Base-by-base conservation (phyloP, 352 stramenopile genomes). In the Phytophthora pisi region DNA sequence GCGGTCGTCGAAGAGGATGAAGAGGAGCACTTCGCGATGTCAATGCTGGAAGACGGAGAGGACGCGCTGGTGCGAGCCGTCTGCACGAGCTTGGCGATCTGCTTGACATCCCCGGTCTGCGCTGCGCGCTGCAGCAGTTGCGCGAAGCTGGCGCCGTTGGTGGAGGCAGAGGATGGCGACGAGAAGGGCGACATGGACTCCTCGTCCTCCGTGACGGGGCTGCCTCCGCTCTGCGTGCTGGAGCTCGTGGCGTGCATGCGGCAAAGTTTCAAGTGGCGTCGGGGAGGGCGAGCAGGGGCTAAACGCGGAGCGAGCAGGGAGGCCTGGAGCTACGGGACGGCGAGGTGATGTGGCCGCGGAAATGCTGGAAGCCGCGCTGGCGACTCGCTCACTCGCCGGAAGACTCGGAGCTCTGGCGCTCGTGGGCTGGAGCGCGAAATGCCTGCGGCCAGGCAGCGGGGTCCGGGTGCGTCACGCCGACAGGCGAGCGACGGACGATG, bases 161-260 rank as follows among this genome's bases (percentile, higher is more conserved):
- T 70, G 28, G 68, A 70, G 54, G 63, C 59, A 28, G 73, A 81
- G 43, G 64, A 70, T 11, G 70, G 65, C 55, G 66, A 72, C 51
- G 71, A 74, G 36, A 76, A 75, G 54, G 71, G 68, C 53, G 68
- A 78, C 72, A 75, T 75, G 65, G 68, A 76, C 43, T 82, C 75
- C 59, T 83, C 78, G 50, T 83, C 74, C 62, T 87, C 78, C 24
- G 76, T 84, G 53, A 87, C 78, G 61, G 78, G 78, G 69, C 78
- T 87, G 56, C 78, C 78, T 72, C 78, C 76, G 64, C 68, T 79
- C 64, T 87, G 78, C 51, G 73, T 81, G 66, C 75, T 84, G 61
- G 64, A 78, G 67, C 58, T 73, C 55, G 71, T 77, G 58, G 57
- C 61, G 62, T 71, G 74, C 74, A 77, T 75, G 52, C 59, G 70